Evolutionary conservation across 805 yeast species (phyloP), one percentile per base, ranked within the genome.

Genomic region (Wickerhamiella sergipiensis): DNA sequence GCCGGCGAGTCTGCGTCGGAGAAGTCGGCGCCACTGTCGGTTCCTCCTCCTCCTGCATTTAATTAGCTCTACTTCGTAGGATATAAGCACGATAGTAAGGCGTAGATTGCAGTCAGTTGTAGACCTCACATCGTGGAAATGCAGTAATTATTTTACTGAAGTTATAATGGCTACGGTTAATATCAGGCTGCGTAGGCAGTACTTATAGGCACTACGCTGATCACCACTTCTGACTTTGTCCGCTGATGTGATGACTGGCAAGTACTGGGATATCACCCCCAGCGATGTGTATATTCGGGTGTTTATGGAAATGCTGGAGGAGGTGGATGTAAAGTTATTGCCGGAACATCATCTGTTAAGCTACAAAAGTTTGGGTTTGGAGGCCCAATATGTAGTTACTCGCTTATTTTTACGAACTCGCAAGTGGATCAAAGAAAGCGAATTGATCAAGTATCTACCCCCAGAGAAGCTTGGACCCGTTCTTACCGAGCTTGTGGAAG

Each of bases 201-300:
- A n/a, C n/a, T n/a, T n/a, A n/a, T n/a, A n/a, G n/a, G n/a, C n/a
- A n/a, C n/a, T n/a, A n/a, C n/a, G n/a, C n/a, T n/a, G n/a, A n/a
- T n/a, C n/a, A n/a, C n/a, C n/a, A n/a, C n/a, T n/a, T n/a, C n/a
- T n/a, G n/a, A n/a, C n/a, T n/a, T n/a, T n/a, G n/a, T n/a, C n/a
- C n/a, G 12, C 15, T 29, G 33, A 29, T 6, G 9, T 36, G 19
- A 36, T 7, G 15, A 36, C 19, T 13, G 15, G 13, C 8, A 36
- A 36, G 40, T 56, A 56, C 54, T 58, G 58, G 60, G 52, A 47
- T 24, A 52, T 59, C 47, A 55, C 55, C 5, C 55, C 51, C 18
- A 43, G 49, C 22, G 61, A 58, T 38, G 63, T 53, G 19, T 60
- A 60, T 43, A 56, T 58, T 15, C 54, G 56, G 15, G 54, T 60